Evolutionary conservation across 179 eudicot species (phyloP), one percentile per base, ranked within the genome.

Genomic region (Gypsophila paniculata): DNA sequence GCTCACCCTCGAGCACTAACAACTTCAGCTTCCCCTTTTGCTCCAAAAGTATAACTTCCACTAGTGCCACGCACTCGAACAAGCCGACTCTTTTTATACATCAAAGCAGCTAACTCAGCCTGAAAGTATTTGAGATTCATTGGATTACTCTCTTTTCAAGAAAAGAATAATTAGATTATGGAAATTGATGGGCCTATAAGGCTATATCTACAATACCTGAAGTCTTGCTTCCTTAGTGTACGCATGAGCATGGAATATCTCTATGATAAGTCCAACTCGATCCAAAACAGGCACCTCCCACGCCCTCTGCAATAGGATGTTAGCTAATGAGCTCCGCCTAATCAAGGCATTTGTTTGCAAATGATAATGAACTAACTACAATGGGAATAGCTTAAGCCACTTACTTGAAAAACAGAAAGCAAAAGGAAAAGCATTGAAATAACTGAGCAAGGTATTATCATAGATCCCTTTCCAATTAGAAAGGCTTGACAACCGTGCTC

Each of bases 1-100:
- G 75, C 90, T 79, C 74, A 94, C 99, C 99, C 99, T 82, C 94
- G 88, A 76, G 96, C 99, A 84, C 99, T 94, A 74, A 94, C 99
- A 76, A 94, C 99, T 82, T 91, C 96, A 75, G 89, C 87, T 84
- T 94, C 97, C 69, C 96, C 98, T 65, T 15, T 10, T 46, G 85
- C 74, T 65, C 99, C 97, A 84, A 95, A 95, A 57, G 95, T 84
- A 73, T 61, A 81, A 57, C 90, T 89, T 69, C 99, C 97, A 87
- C 78, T 87, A 70, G 80, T 59, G 34, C 89, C 90, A 76, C 97
- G 97, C 55, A 82, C 78, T 46, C 99, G 91, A 42, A 95, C 96
- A 79, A 95, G 97, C 71, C 99, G 83, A 44, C 90, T 77, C 79
- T 85, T 88, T 82, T 88, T 88, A 76, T 92, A 95, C 99, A 86